phyloP scores from a whole-genome alignment of 495 filamentous ascomycete genomes.

The Viridothelium virens region DNA sequence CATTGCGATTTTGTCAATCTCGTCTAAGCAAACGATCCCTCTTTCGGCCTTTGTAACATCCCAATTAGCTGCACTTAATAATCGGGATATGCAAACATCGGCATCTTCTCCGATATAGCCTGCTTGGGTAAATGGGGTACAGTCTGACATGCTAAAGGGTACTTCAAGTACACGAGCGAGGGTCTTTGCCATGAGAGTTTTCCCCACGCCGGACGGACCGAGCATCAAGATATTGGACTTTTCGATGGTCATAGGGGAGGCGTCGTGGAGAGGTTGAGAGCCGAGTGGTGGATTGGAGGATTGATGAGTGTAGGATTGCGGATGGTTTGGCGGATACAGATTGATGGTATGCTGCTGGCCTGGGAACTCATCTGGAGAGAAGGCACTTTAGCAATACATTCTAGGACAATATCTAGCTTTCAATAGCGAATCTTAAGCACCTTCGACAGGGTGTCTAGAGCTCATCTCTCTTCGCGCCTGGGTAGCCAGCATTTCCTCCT shows the following conservation, averaged over 20 bases:
- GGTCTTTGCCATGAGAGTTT: constrained; percentile 89
- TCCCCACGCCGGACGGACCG: constrained; percentile 91
- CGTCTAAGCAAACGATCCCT: constrained; percentile 91
- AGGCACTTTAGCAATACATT: not conserved
- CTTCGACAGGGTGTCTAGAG: constrained; percentile 44
- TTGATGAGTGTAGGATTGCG: not conserved
- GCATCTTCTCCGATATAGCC: constrained; percentile 97
- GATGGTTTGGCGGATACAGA: constrained; percentile 27
- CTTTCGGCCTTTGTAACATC: constrained; percentile 77
- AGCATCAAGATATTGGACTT: constrained; percentile 94
- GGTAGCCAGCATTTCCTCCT: constrained; percentile 55
- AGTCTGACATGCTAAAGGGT: constrained; percentile 95
- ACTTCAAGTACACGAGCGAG: constrained; percentile 75
- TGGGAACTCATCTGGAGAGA: constrained; percentile 63
- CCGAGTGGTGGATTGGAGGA: constrained; percentile 22
- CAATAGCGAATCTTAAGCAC: constrained; percentile 33
- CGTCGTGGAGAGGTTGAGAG: constrained; percentile 42
- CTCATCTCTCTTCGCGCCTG: constrained; percentile 40
- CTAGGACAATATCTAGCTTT: not conserved
- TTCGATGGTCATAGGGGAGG: constrained; percentile 67
- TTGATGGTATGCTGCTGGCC: constrained; percentile 60
- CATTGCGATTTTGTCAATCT: constrained; percentile 91
- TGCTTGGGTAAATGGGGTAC: constrained; percentile 92
- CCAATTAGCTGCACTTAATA: constrained; percentile 85
- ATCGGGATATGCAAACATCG: constrained; percentile 81